Conservation (phyloP, 73 alveolate species). For the Paramecium octaurelia region DNA sequence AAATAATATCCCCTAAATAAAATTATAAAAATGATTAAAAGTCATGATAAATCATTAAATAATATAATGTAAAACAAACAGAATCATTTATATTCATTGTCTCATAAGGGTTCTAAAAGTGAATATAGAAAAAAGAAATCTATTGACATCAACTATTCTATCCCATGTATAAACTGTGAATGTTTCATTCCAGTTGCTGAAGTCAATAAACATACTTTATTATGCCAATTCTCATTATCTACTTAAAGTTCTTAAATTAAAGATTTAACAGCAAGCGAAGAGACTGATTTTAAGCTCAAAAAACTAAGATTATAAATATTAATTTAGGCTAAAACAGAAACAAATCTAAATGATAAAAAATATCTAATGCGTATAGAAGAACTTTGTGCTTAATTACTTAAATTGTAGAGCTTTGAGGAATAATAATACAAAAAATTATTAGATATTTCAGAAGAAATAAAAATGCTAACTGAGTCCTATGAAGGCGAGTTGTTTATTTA, state of each 20-base stretch:
- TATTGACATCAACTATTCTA: not conserved
- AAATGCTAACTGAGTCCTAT: not conserved
- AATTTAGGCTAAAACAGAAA: not conserved
- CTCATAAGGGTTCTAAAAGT: not conserved
- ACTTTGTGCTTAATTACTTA: not conserved
- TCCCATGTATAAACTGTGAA: slow-evolving; percentile 16
- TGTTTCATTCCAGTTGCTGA: not conserved
- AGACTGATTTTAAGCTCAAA: not conserved
- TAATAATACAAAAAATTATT: not conserved
- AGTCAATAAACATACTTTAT: not conserved
- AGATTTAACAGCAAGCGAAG: not conserved
- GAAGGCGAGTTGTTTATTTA: not conserved
- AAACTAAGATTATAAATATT: not conserved
- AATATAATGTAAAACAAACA: not conserved
- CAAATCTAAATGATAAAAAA: not conserved
- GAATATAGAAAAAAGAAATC: not conserved
- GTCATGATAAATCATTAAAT: not conserved
- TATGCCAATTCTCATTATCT: not conserved
- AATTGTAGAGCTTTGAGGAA: not conserved
- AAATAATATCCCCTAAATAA: not conserved
- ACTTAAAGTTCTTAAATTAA: not conserved
- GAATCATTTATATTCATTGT: not conserved
- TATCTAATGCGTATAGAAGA: slow-evolving; percentile 6
- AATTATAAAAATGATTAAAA: not conserved
- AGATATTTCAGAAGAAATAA: not conserved